phyloP scores from a whole-genome alignment of 192 early-diverging fungal genomes.

The Mortierella claussenii region DNA sequence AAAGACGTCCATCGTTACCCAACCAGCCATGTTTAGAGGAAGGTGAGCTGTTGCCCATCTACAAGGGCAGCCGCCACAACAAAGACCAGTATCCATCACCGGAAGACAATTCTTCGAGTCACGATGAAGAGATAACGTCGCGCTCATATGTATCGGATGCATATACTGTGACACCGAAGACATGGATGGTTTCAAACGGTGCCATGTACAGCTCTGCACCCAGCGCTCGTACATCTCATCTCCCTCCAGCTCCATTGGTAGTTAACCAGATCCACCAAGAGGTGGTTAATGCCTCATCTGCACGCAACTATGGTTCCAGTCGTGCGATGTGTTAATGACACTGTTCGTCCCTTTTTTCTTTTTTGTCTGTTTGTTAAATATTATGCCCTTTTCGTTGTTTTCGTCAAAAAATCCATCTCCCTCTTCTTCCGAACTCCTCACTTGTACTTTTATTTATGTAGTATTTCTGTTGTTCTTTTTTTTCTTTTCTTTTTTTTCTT shows the following conservation, averaged over 20 bases:
- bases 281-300: neutral
- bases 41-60: constrained; percentile 35
- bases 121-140: too few relatives aligned
- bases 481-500: too few relatives aligned
- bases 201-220: constrained; percentile 19
- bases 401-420: too few relatives aligned
- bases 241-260: constrained; percentile 8
- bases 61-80: constrained; percentile 23
- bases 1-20: constrained; percentile 37
- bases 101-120: too few relatives aligned
- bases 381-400: too few relatives aligned
- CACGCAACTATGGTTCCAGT: constrained; percentile 9
- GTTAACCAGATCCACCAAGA: neutral
- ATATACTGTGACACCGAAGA: constrained; percentile 4
- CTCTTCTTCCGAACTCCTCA: too few relatives aligned
- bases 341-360: too few relatives aligned
- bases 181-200: constrained; percentile 17
- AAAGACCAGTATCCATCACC: constrained; percentile 48
- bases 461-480: too few relatives aligned
- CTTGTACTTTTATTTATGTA: too few relatives aligned
- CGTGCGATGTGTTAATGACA: constrained; percentile 43
- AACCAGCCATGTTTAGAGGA: constrained; percentile 48
- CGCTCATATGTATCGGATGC: too few relatives aligned
- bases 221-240: constrained; percentile 14
- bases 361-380: too few relatives aligned